phyloP scores from a whole-genome alignment of 441 rosid genomes.

The Melastoma candidum region DNA sequence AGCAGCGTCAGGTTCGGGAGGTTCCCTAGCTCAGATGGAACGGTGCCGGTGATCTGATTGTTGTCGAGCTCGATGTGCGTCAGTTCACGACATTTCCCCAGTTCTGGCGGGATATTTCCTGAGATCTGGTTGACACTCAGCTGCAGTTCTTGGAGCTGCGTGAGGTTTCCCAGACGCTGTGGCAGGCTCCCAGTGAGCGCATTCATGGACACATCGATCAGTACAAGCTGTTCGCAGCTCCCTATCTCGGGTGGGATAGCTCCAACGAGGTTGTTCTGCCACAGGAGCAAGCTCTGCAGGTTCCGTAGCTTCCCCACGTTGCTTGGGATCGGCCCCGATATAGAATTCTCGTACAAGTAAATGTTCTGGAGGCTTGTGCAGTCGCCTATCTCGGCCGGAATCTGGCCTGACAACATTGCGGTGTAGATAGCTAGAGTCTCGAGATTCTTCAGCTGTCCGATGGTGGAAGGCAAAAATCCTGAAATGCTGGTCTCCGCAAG shows the following conservation, averaged over 20 bases:
- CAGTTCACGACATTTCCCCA: conserved; percentile 27
- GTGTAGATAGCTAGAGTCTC: conserved; percentile 39
- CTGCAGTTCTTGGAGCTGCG: conserved; percentile 30
- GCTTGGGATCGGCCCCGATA: conserved; percentile 32
- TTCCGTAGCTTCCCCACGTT: conserved; percentile 25
- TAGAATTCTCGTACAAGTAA: conserved; percentile 34
- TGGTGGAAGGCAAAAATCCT: conserved; percentile 31
- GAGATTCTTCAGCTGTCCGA: conserved; percentile 33
- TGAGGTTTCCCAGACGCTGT: conserved; percentile 26
- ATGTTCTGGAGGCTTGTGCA: conserved; percentile 37
- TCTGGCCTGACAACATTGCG: conserved; percentile 32
- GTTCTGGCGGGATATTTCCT: conserved; percentile 29
- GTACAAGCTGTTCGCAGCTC: conserved; percentile 23
- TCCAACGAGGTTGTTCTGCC: conserved; percentile 43
- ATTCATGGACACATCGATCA: conserved; percentile 36
- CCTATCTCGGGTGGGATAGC: conserved; percentile 35
- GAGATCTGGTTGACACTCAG: conserved; percentile 39
- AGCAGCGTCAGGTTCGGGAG: conserved; percentile 43
- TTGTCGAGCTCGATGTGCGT: conserved; percentile 42
- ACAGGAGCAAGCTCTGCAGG: conserved; percentile 28
- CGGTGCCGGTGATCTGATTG: conserved; percentile 50
- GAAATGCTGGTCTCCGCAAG: conserved; percentile 44
- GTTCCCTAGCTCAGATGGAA: conserved; percentile 45
- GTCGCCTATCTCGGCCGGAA: conserved; percentile 37
- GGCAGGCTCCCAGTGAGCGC: conserved; percentile 38